A percentile compares a stretch with the other conserved stretches of the same genome.
These are phyloP conservation scores for Neoboletus magnificus DNA, from an alignment of 768 basidiomycete genomes.

Conservation along the genomic window DNA sequence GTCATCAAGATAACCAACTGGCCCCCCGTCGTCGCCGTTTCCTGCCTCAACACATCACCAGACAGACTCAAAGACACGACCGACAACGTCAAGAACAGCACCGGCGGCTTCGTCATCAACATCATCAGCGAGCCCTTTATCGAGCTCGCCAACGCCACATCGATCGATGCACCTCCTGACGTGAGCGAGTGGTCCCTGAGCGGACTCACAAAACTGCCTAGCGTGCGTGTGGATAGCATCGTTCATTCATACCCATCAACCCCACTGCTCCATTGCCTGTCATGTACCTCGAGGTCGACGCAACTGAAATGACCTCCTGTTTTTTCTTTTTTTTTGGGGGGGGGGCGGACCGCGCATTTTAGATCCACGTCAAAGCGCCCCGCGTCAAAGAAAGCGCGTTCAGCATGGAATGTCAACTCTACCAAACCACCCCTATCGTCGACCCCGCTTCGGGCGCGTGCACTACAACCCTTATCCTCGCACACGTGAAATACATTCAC, in stretches of 20 bases:
- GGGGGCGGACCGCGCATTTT: no score
- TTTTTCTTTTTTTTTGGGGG: neutral
- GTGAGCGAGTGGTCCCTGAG: slow-evolving; percentile 41
- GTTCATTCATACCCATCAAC: neutral
- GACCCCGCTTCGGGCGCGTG: slow-evolving; percentile 26
- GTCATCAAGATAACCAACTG: slow-evolving; percentile 17
- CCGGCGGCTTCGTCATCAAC: slow-evolving; percentile 46
- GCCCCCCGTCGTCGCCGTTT: slow-evolving; percentile 39
- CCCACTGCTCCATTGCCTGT: no score
- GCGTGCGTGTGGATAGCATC: neutral
- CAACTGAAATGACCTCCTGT: neutral
- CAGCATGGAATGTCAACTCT: slow-evolving; percentile 46
- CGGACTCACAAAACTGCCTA: slow-evolving; percentile 22
- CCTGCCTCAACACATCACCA: slow-evolving; percentile 14
- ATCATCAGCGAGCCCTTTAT: slow-evolving; percentile 52
- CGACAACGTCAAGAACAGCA: slow-evolving; percentile 40
- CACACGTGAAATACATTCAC: slow-evolving; percentile 39
- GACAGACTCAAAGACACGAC: slow-evolving; percentile 40
- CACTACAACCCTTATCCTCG: slow-evolving; percentile 36
- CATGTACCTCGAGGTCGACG: neutral
- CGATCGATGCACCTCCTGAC: slow-evolving; percentile 36
- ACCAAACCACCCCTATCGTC: slow-evolving; percentile 33
- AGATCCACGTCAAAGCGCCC: slow-evolving; percentile 38
- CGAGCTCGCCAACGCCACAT: slow-evolving; percentile 37
- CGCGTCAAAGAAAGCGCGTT: slow-evolving; percentile 45